Percentiles rank a stretch among this genome's conserved stretches.
Conservation (phyloP, 768 basidiomycete species). For the Boletus rubropictus region DNA sequence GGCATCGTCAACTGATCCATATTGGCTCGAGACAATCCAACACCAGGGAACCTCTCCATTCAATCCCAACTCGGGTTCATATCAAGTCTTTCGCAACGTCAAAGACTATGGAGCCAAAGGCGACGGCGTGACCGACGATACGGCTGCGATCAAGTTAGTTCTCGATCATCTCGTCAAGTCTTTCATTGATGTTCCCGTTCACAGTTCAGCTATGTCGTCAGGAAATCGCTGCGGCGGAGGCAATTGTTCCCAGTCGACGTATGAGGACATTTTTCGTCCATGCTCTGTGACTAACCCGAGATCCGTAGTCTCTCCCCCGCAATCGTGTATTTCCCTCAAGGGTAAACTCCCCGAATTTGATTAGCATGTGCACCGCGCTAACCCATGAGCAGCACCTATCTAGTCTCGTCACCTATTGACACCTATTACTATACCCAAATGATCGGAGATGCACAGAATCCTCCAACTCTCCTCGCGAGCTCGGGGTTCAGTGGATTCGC, state of each 20-base stretch:
- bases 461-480: constrained; percentile 61
- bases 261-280: not conserved
- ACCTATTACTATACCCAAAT: constrained; percentile 74
- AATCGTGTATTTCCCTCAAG: constrained; percentile 67
- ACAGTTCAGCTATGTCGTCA: constrained; percentile 56
- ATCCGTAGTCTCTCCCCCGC: constrained; percentile 45
- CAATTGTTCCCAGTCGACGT: constrained; percentile 46
- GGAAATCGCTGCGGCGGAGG: constrained; percentile 58
- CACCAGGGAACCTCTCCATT: constrained; percentile 70
- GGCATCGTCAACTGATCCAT: constrained; percentile 40
- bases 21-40: constrained; percentile 65
- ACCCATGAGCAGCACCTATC: constrained; percentile 46
- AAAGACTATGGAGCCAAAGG: constrained; percentile 51
- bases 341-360: constrained; percentile 33
- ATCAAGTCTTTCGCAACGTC: constrained; percentile 74
- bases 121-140: constrained; percentile 72
- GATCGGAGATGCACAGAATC: constrained; percentile 65
- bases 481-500: constrained; percentile 60
- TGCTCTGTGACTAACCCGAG: not conserved
- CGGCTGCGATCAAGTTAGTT: constrained; percentile 62
- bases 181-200: constrained; percentile 5
- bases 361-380: not conserved
- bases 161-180: not conserved
- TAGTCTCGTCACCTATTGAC: constrained; percentile 59
- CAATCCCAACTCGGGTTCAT: constrained; percentile 46